phyloP scores from a whole-genome alignment of 164 flowering plant species.

The Magnolia sinica region DNA sequence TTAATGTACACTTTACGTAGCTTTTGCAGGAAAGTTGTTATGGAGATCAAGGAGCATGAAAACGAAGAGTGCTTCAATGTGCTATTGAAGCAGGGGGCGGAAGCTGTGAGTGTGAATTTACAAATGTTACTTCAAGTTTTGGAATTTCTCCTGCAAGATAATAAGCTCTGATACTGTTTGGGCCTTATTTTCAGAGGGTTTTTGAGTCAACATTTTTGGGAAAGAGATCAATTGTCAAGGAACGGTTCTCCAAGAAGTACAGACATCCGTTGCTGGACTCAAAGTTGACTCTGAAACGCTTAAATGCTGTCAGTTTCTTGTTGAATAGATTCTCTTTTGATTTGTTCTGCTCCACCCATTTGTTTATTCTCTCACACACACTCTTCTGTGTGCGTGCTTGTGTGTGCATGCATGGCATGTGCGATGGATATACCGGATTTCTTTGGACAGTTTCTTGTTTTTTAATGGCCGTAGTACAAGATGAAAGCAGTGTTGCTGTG shows the following conservation, averaged over 20 bases:
- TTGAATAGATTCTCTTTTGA: background rate
- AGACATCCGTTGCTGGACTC: constrained; percentile 85
- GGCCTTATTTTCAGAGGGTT: constrained; percentile 59
- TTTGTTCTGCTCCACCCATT: background rate
- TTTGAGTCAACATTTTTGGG: constrained; percentile 79
- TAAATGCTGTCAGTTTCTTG: constrained; percentile 74
- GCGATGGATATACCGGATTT: too few species aligned
- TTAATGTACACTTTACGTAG: background rate
- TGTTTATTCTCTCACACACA: background rate
- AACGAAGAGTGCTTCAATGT: constrained; percentile 38
- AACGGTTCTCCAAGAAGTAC: constrained; percentile 94
- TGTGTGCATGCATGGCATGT: too few species aligned
- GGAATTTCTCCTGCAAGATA: background rate
- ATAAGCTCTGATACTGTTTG: constrained; percentile 3
- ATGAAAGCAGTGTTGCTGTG: too few species aligned
- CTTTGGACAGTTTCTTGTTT: too few species aligned
- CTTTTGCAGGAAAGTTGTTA: constrained; percentile 12
- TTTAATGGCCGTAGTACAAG: too few species aligned
- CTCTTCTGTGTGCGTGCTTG: background rate
- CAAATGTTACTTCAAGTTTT: background rate
- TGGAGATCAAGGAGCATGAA: constrained; percentile 31
- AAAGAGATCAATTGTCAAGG: constrained; percentile 73
- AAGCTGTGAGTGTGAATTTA: constrained; percentile 68
- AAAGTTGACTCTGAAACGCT: constrained; percentile 75
- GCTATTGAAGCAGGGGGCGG: constrained; percentile 92